phyloP scores from a whole-genome alignment of 495 filamentous ascomycete genomes.

The Mytilinidion resinicola region DNA sequence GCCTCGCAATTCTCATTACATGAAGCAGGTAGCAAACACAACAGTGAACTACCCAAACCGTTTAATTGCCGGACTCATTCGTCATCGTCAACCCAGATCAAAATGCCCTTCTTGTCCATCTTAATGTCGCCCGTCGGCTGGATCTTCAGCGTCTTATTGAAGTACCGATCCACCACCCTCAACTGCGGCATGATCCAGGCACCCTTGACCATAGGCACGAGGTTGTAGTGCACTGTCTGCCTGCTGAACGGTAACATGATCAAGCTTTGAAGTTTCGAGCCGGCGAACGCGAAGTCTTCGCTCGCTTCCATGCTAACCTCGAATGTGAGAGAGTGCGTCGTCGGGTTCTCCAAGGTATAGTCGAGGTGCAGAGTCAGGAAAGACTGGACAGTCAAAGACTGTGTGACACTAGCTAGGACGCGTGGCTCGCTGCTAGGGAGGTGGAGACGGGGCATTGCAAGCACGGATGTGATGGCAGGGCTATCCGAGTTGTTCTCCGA shows the following conservation, averaged over 20 bases:
- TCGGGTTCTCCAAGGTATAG: conserved; percentile 88
- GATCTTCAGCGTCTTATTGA: conserved; percentile 29
- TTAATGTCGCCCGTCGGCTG: conserved; percentile 18
- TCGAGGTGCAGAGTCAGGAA: conserved; percentile 43
- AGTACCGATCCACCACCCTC: conserved; percentile 30
- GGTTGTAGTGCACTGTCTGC: conserved; percentile 58
- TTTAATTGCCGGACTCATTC: not conserved
- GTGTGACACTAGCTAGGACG: conserved; percentile 55
- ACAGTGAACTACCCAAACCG: too few relatives aligned
- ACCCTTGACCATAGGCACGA: conserved; percentile 45
- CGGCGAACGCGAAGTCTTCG: conserved; percentile 89
- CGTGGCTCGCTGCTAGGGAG: conserved; percentile 80
- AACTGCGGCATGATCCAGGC: conserved; percentile 28
- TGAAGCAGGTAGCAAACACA: too few relatives aligned
- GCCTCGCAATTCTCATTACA: too few relatives aligned
- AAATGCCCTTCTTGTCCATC: conserved; percentile 21
- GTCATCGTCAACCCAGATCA: conserved; percentile 19
- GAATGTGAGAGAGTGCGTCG: conserved; percentile 89
- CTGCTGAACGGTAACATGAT: conserved; percentile 75
- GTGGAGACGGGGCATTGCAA: conserved; percentile 71
- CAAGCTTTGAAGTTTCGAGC: conserved; percentile 68
- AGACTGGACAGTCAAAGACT: conserved; percentile 31
- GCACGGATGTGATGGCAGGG: conserved; percentile 49
- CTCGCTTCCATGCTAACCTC: conserved; percentile 84
- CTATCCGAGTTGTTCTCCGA: conserved; percentile 26